Conservation (phyloP, 352 stramenopile species). For the Phytopythium vexans region DNA sequence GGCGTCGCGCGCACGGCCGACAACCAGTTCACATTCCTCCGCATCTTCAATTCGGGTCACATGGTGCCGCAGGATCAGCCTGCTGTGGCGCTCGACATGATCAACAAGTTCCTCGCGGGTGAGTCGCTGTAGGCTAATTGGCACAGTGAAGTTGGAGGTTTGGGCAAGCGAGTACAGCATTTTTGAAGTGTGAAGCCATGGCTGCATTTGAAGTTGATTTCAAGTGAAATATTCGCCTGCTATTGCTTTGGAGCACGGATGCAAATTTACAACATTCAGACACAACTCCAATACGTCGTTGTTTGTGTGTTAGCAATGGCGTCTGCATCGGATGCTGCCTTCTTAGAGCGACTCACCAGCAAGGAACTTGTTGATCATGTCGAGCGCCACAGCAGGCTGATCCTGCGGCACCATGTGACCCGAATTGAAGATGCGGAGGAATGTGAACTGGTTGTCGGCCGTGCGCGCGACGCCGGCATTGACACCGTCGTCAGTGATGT, state of each 20-base stretch:
- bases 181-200: no score
- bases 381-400: slow-evolving; percentile 39
- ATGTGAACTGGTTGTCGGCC: slow-evolving; percentile 42
- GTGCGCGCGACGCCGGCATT: slow-evolving; percentile 13
- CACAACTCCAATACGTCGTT: no score
- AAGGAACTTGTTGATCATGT: slow-evolving; percentile 72
- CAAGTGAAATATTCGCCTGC: no score
- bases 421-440: slow-evolving; percentile 49
- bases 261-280: no score
- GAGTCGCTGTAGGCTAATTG: no score
- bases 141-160: no score
- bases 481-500: slow-evolving; percentile 19
- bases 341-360: no score
- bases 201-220: no score
- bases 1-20: slow-evolving; percentile 25
- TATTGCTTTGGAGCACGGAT: no score
- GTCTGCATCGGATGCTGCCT: no score
- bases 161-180: no score
- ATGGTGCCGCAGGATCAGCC: slow-evolving; percentile 57
- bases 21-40: slow-evolving; percentile 47
- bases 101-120: slow-evolving; percentile 76
- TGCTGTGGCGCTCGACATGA: slow-evolving; percentile 41
- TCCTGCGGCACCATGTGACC: slow-evolving; percentile 58
- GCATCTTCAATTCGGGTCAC: slow-evolving; percentile 52
- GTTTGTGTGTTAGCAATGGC: no score